Conservation (phyloP, 2,329 filamentous ascomycete genomes). For the Monosporascus sp. region DNA sequence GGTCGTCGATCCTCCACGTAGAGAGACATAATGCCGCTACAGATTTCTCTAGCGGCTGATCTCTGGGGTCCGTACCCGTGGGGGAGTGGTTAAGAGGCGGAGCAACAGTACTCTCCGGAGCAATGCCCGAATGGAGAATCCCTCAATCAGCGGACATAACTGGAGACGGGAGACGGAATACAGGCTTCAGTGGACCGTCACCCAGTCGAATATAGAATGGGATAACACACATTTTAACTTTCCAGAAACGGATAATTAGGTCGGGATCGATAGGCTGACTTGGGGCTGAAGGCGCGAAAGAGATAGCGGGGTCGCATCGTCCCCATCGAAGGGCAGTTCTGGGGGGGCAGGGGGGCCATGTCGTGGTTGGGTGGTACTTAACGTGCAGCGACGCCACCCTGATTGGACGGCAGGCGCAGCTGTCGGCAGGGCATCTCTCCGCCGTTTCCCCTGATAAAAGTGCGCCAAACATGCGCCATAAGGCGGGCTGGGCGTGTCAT, state of each 20-base stretch:
- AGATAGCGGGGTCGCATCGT: background rate
- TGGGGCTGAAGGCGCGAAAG: background rate
- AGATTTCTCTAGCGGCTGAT: too few relatives aligned
- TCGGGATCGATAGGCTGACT: background rate
- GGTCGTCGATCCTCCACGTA: background rate
- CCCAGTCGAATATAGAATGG: background rate
- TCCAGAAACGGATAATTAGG: background rate
- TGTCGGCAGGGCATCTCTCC: background rate
- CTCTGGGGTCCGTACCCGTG: too few relatives aligned
- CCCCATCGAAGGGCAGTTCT: background rate
- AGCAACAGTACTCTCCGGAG: too few relatives aligned
- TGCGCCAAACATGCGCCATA: background rate
- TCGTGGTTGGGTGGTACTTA: background rate
- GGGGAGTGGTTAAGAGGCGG: too few relatives aligned
- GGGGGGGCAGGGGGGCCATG: background rate
- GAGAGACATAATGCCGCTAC: too few relatives aligned
- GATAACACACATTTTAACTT: background rate
- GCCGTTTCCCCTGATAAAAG: background rate
- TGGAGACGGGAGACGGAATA: background rate
- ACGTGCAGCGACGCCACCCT: background rate
- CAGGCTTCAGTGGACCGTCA: background rate
- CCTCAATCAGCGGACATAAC: background rate
- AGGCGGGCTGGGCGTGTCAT: background rate
- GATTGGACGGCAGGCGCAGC: background rate
- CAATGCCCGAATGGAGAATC: too few relatives aligned